Conservation (phyloP, 768 basidiomycete species). For the Pulveroboletus sp. region DNA sequence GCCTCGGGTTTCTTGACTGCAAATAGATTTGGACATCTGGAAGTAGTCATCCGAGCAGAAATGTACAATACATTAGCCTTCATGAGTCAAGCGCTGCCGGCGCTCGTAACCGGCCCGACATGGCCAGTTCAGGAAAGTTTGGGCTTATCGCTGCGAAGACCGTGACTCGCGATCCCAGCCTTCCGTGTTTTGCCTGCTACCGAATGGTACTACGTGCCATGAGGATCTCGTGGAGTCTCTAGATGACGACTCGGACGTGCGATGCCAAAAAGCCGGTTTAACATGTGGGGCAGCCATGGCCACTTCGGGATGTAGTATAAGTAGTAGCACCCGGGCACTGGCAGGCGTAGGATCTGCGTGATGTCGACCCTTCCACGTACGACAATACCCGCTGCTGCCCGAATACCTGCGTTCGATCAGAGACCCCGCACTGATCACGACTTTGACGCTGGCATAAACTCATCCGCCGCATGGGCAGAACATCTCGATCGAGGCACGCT, state of each 20-base stretch:
- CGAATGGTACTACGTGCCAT: neutral
- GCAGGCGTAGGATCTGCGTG: neutral
- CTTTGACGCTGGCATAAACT: conserved; percentile 78
- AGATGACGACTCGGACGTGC: neutral
- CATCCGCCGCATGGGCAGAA: conserved; percentile 76
- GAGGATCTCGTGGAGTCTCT: neutral
- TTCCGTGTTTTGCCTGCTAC: neutral
- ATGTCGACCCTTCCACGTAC: conserved; percentile 39
- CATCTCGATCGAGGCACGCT: conserved; percentile 46
- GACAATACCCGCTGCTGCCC: conserved; percentile 9
- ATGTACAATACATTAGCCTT: neutral
- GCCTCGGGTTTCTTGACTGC: conserved; percentile 61
- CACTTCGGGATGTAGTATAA: neutral
- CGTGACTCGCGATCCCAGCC: neutral
- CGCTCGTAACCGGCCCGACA: neutral
- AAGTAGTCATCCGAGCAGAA: conserved; percentile 3
- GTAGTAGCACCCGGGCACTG: neutral
- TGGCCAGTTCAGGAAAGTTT: conserved; percentile 8
- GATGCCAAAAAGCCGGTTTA: neutral
- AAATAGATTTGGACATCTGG: conserved; percentile 18
- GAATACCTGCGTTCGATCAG: conserved; percentile 20
- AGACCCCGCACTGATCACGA: conserved; percentile 34
- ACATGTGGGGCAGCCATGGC: neutral
- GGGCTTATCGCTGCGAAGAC: neutral
- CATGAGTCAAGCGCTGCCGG: neutral